A percentile compares a stretch with the other conserved stretches of the same genome.
Conservation (phyloP, 345 rosid species). For the Microcos paniculata region DNA sequence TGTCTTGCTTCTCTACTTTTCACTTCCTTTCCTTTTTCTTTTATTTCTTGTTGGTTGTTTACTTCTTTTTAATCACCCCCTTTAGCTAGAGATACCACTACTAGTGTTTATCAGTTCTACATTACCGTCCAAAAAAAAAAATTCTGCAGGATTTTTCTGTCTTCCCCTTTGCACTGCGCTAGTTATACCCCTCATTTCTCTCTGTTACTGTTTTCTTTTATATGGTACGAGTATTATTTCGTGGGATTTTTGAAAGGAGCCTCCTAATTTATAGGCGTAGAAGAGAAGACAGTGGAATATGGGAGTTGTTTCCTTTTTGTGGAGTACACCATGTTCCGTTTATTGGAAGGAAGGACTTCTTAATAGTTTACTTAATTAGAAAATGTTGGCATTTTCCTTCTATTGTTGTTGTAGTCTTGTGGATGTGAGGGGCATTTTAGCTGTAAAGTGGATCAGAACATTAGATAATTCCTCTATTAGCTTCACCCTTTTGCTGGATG, state of each 20-base stretch:
- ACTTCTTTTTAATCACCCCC: too few species aligned
- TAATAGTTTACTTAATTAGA: not conserved
- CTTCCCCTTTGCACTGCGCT: not conserved
- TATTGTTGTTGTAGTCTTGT: not conserved
- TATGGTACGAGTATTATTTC: not conserved
- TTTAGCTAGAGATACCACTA: too few species aligned
- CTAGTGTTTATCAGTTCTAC: too few species aligned
- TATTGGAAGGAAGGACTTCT: not conserved
- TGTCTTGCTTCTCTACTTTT: constrained; percentile 7
- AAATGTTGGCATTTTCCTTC: not conserved
- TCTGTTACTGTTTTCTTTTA: not conserved
- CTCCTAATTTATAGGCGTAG: not conserved
- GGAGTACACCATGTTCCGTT: not conserved
- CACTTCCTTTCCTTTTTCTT: not conserved
- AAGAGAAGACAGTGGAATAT: not conserved
- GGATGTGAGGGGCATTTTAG: not conserved
- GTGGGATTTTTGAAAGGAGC: not conserved
- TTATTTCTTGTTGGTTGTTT: not conserved
- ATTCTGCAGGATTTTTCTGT: not conserved
- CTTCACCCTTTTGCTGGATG: not conserved
- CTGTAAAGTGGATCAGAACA: not conserved
- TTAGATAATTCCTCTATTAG: not conserved
- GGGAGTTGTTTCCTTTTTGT: not conserved
- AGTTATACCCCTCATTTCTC: not conserved
- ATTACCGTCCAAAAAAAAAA: too few species aligned